Evolutionary conservation across 495 filamentous ascomycete genomes (phyloP).

Genomic region (Hypoxylon cercidicola): DNA sequence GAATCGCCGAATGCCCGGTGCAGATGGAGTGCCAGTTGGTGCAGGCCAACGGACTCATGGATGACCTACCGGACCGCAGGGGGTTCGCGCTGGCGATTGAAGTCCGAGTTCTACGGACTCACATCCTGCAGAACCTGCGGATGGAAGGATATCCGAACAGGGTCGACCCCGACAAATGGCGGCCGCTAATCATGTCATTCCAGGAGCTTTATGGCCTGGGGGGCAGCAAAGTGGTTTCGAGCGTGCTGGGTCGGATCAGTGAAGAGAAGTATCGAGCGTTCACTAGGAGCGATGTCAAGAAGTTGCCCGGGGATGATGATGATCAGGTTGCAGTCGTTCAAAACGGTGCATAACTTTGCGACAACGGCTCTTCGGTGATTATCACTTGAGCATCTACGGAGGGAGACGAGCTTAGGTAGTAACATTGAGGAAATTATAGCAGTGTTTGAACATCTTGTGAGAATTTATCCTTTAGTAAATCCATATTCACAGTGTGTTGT

Average conservation of each 20-base stretch:
- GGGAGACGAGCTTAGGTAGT: too few species aligned
- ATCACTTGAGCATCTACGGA: too few species aligned
- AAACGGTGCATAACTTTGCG: slow-evolving; percentile 7
- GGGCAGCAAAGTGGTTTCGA: slow-evolving; percentile 38
- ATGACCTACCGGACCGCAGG: slow-evolving; percentile 41
- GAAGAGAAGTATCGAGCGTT: slow-evolving; percentile 53
- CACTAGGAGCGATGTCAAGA: slow-evolving; percentile 40
- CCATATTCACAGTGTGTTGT: too few species aligned
- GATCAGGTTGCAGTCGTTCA: slow-evolving; percentile 26
- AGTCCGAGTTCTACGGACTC: slow-evolving; percentile 46
- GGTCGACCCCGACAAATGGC: slow-evolving; percentile 56
- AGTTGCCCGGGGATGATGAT: slow-evolving; percentile 38
- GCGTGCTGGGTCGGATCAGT: slow-evolving; percentile 44
- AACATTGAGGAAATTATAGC: too few species aligned
- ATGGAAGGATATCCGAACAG: slow-evolving; percentile 52
- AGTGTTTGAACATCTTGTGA: too few species aligned
- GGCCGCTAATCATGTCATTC: slow-evolving; percentile 57
- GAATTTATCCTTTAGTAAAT: too few species aligned
- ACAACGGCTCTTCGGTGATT: too few species aligned
- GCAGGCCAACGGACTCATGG: slow-evolving; percentile 45
- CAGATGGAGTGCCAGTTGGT: slow-evolving; percentile 56
- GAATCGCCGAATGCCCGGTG: slow-evolving; percentile 55
- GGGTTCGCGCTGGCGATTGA: slow-evolving; percentile 45
- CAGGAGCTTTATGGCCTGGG: slow-evolving; percentile 54
- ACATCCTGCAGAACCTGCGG: slow-evolving; percentile 41